phyloP scores from a whole-genome alignment of 352 stramenopile species.

The Globisporangium cederbergense region DNA sequence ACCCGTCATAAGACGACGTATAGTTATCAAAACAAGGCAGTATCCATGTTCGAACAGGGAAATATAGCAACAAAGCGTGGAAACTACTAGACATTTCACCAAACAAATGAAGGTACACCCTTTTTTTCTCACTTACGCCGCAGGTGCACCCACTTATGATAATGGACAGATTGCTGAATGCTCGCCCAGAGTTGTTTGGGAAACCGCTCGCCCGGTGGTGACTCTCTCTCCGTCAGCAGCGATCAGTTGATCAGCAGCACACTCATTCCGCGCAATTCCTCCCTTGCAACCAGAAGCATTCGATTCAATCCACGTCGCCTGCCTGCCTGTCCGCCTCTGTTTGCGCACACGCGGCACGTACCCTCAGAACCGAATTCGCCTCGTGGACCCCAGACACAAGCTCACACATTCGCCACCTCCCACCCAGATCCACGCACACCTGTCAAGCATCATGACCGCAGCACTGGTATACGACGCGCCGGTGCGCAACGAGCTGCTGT shows the following conservation, averaged over 20 bases:
- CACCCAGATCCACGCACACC: neutral
- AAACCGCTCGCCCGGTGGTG: constrained; percentile 1
- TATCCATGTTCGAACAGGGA: neutral
- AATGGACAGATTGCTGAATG: neutral
- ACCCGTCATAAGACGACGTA: neutral
- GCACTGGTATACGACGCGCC: constrained; percentile 5
- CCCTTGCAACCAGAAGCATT: neutral
- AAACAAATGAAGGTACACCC: neutral
- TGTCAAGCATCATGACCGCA: neutral
- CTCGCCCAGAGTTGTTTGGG: neutral
- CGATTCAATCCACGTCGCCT: neutral
- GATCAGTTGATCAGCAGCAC: neutral
- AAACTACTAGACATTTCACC: neutral
- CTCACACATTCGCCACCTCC: neutral
- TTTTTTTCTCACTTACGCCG: neutral
- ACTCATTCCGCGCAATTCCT: neutral
- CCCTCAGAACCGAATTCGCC: constrained; percentile 12
- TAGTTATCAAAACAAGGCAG: neutral
- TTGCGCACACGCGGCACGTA: neutral
- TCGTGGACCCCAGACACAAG: neutral
- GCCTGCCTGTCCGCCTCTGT: too few species aligned
- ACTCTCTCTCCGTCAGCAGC: constrained; percentile 5
- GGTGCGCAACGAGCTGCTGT: constrained; percentile 50
- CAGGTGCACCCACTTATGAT: neutral
- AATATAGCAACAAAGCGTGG: too few species aligned